phyloP scores from a whole-genome alignment of 768 basidiomycete species.

The Agaricus sinodeliciosus region DNA sequence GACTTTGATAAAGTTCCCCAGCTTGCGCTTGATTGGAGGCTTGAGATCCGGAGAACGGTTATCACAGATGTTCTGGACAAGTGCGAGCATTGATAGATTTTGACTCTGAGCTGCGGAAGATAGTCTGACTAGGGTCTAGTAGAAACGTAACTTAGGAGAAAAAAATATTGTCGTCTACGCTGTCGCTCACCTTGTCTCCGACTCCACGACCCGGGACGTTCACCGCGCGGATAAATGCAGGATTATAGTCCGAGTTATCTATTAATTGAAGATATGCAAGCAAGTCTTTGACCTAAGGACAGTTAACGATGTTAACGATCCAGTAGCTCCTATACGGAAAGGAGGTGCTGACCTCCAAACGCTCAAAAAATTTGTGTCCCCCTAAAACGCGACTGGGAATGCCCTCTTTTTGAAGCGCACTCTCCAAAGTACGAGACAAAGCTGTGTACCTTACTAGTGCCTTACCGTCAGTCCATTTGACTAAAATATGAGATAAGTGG shows the following conservation, averaged over 20 bases:
- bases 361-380: constrained; percentile 85
- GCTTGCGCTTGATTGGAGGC: constrained; percentile 57
- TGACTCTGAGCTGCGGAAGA: constrained; percentile 42
- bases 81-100: constrained; percentile 46
- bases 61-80: constrained; percentile 60
- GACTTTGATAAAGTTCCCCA: constrained; percentile 50
- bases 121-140: constrained; percentile 57
- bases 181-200: constrained; percentile 60
- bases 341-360: constrained; percentile 50
- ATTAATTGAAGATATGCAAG: constrained; percentile 78
- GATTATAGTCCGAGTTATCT: constrained; percentile 62
- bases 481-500: neutral
- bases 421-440: constrained; percentile 69
- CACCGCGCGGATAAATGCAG: constrained; percentile 66
- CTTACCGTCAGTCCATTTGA: constrained; percentile 1
- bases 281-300: constrained; percentile 65
- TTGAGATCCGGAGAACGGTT: constrained; percentile 58
- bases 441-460: constrained; percentile 75
- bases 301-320: neutral
- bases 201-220: constrained; percentile 69
- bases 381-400: constrained; percentile 73
- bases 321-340: neutral
- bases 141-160: neutral
- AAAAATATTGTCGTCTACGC: neutral
- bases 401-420: constrained; percentile 67